These are phyloP conservation scores for Crithidia acanthocephali DNA, from an alignment of 208 protist species.

Conservation along the genomic window DNA sequence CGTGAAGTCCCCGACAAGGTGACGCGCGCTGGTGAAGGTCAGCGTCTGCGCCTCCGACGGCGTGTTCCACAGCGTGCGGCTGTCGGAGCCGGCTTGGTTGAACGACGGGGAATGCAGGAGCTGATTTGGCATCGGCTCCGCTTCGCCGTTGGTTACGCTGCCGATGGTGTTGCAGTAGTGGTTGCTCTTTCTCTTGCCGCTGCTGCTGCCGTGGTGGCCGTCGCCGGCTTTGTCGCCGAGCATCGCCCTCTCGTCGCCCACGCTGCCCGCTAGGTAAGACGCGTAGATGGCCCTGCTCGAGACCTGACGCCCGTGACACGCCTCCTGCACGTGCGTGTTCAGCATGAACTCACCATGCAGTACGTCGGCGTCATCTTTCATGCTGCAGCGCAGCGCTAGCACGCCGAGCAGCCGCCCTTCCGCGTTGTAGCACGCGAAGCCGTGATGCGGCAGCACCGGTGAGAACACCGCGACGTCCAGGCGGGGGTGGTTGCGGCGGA, in stretches of 20 bases:
- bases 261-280: conserved; percentile 31
- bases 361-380: conserved; percentile 20
- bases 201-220: background rate
- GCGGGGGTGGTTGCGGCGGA: conserved; percentile 58
- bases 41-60: conserved; percentile 27
- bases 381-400: conserved; percentile 55
- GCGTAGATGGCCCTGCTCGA: conserved; percentile 33
- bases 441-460: conserved; percentile 72
- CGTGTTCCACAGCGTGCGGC: background rate
- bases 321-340: conserved; percentile 15
- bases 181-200: background rate
- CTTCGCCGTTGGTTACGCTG: background rate
- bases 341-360: conserved; percentile 45
- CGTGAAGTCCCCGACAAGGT: conserved; percentile 39
- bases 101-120: conserved; percentile 19
- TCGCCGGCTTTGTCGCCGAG: background rate
- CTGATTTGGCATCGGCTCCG: background rate
- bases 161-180: background rate
- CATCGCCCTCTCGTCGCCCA: conserved; percentile 26
- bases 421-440: conserved; percentile 67
- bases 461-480: background rate
- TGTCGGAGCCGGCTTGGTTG: conserved; percentile 1
- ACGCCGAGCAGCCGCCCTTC: conserved; percentile 46
- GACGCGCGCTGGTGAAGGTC: conserved; percentile 42
- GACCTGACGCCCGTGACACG: conserved; percentile 16